Evolutionary conservation across 805 yeast genomes (phyloP).

Genomic region (Debaryomyces hansenii): DNA sequence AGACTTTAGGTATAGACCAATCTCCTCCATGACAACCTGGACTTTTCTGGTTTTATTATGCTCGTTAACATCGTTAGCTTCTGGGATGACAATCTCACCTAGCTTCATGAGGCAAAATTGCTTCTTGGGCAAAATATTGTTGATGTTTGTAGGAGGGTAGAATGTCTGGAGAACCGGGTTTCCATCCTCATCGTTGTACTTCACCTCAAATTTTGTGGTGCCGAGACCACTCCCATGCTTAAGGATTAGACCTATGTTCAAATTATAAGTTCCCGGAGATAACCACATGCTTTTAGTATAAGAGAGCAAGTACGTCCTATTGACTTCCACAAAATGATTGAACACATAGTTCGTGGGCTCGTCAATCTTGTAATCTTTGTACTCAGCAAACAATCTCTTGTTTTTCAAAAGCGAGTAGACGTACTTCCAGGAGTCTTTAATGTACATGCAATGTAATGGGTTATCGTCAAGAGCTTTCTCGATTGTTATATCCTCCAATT

Average conservation of each 20-base stretch:
- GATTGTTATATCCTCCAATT: constrained; percentile 24
- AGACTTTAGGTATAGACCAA: constrained; percentile 52
- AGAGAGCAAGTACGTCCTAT: constrained; percentile 49
- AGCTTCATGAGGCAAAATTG: constrained; percentile 50
- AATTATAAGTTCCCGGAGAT: constrained; percentile 50
- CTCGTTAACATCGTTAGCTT: constrained; percentile 1
- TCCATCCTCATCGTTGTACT: constrained; percentile 25
- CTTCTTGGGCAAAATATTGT: constrained; percentile 55
- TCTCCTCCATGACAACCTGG: constrained; percentile 54
- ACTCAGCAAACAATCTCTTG: constrained; percentile 53
- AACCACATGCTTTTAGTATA: constrained; percentile 46
- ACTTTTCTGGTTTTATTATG: constrained; percentile 20
- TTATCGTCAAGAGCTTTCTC: constrained; percentile 7
- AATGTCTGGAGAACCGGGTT: constrained; percentile 35
- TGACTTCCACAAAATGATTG: constrained; percentile 48
- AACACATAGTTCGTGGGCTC: constrained; percentile 47
- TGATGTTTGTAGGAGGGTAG: constrained; percentile 58
- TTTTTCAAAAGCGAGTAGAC: constrained; percentile 51
- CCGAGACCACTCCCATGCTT: constrained; percentile 58
- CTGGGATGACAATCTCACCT: constrained; percentile 46
- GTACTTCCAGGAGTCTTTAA: constrained; percentile 57
- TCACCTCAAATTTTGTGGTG: constrained; percentile 53
- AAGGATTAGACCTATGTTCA: constrained; percentile 52
- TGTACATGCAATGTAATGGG: constrained; percentile 26
- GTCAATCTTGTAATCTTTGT: constrained; percentile 43